These are phyloP conservation scores for Elongisporangium undulatum DNA, from an alignment of 352 stramenopile genomes.

Conservation along the genomic window DNA sequence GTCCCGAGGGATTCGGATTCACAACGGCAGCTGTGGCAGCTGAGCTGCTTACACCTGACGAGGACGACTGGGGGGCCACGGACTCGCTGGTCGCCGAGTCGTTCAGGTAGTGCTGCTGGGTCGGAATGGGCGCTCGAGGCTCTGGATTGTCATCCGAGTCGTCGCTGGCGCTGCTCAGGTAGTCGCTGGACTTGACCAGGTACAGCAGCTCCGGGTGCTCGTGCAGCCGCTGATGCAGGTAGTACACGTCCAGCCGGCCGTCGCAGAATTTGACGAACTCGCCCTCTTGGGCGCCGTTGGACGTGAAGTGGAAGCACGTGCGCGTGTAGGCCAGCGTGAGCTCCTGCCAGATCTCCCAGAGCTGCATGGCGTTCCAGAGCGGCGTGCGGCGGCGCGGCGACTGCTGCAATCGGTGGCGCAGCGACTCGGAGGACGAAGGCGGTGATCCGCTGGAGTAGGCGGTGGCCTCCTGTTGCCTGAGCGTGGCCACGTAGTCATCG, in stretches of 20 bases:
- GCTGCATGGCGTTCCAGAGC: constrained; percentile 35
- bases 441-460: neutral
- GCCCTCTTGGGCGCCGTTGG: constrained; percentile 34
- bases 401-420: neutral
- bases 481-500: constrained; percentile 30
- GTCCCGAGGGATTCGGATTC: neutral
- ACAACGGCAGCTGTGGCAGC: neutral
- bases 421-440: constrained; percentile 14
- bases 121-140: neutral
- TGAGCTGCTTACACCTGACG: neutral
- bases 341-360: constrained; percentile 53
- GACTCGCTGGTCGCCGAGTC: neutral
- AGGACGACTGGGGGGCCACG: neutral
- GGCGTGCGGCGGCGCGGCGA: neutral
- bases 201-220: constrained; percentile 38
- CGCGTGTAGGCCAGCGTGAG: constrained; percentile 45
- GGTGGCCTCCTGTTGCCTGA: constrained; percentile 6
- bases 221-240: constrained; percentile 65
- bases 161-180: neutral
- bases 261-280: constrained; percentile 48
- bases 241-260: constrained; percentile 50
- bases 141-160: neutral
- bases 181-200: constrained; percentile 10
- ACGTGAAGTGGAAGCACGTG: constrained; percentile 44
- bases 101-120: constrained; percentile 28